Conservation (phyloP, 805 yeast species). For the Teunomyces funiuensis region DNA sequence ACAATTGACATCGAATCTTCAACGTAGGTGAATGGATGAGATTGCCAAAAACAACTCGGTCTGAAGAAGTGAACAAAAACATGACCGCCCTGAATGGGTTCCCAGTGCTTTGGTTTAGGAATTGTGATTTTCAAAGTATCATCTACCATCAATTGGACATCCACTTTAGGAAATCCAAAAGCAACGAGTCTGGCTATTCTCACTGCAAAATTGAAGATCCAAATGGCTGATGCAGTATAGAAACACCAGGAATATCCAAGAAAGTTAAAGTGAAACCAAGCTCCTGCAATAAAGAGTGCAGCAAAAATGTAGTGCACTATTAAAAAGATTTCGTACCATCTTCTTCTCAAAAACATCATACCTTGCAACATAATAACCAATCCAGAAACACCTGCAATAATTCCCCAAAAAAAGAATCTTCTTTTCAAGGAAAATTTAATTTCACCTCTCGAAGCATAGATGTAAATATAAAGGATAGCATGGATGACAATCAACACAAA, state of each 20-base stretch:
- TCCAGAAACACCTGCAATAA: slow-evolving; percentile 37
- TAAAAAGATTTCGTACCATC: slow-evolving; percentile 38
- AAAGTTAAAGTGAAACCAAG: slow-evolving; percentile 46
- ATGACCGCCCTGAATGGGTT: slow-evolving; percentile 23
- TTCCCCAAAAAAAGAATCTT: slow-evolving; percentile 32
- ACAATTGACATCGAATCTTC: slow-evolving; percentile 20
- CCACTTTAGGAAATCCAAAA: slow-evolving; percentile 45
- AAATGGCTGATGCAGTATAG: slow-evolving; percentile 45
- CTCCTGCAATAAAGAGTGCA: slow-evolving; percentile 44
- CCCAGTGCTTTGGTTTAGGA: slow-evolving; percentile 54
- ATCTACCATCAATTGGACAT: slow-evolving; percentile 39
- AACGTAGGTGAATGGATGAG: slow-evolving; percentile 26
- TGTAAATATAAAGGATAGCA: slow-evolving; percentile 27
- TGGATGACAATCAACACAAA: slow-evolving; percentile 32
- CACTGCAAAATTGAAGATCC: slow-evolving; percentile 48
- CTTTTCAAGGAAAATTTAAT: slow-evolving; percentile 3
- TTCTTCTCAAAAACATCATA: slow-evolving; percentile 33
- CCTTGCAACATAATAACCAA: slow-evolving; percentile 32
- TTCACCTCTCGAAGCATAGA: slow-evolving; percentile 7
- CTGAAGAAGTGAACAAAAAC: slow-evolving; percentile 24
- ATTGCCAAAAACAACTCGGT: slow-evolving; percentile 30
- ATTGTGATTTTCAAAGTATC: slow-evolving; percentile 51
- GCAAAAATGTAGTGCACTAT: slow-evolving; percentile 37
- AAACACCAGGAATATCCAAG: slow-evolving; percentile 27
- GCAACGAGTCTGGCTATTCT: slow-evolving; percentile 46